Conservation (phyloP, 345 rosid genomes). For the Populus simonii region DNA sequence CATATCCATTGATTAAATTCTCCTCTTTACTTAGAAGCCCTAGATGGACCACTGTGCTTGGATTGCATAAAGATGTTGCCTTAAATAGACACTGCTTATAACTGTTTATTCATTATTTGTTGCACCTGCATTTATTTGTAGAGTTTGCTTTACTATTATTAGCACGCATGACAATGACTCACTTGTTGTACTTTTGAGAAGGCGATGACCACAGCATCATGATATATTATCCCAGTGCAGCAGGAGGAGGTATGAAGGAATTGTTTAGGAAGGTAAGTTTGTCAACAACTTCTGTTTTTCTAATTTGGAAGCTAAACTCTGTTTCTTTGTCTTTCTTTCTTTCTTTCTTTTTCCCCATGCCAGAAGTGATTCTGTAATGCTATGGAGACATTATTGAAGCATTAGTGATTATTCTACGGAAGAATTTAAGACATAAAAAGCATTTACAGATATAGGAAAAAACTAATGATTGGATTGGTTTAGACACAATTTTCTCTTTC, state of each 20-base stretch:
- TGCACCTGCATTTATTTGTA: not conserved
- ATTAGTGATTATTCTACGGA: not conserved
- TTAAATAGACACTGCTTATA: not conserved
- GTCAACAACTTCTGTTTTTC: not conserved
- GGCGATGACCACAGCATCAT: constrained; percentile 97
- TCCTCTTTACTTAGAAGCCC: not conserved
- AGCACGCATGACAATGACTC: constrained; percentile 7
- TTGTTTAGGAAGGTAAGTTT: constrained; percentile 84
- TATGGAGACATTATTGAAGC: not conserved
- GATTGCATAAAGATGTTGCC: not conserved
- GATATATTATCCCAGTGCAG: constrained; percentile 99
- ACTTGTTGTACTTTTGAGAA: constrained; percentile 33
- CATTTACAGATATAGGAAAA: not conserved
- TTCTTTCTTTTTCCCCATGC: no score
- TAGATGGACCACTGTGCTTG: not conserved
- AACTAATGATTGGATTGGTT: not conserved
- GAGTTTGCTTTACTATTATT: constrained; percentile 4
- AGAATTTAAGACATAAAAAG: not conserved
- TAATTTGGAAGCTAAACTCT: not conserved
- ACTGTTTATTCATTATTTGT: not conserved
- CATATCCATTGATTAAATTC: not conserved
- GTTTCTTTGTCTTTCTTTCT: not conserved
- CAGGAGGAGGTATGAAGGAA: constrained; percentile 99
- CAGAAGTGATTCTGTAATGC: not conserved
- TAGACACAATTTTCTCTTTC: not conserved